These are phyloP conservation scores for Emmonsiellopsis sp. DNA, from an alignment of 2,329 filamentous ascomycete genomes.

Conservation along the genomic window DNA sequence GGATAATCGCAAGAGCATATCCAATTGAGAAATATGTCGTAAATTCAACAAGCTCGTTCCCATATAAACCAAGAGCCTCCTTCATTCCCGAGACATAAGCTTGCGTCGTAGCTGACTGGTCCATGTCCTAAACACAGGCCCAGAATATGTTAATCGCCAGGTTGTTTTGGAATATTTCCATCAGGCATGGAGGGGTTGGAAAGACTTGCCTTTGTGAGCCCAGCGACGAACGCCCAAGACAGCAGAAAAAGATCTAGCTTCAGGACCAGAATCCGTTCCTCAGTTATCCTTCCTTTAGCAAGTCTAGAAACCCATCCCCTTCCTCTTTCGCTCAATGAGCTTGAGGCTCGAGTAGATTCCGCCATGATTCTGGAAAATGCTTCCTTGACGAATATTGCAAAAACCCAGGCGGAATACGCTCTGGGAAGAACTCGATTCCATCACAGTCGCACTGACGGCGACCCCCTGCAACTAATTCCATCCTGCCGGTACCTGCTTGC, in stretches of 20 bases:
- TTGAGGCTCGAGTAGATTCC: background rate
- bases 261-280: background rate
- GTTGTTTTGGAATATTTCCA: background rate
- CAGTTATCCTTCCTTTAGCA: background rate
- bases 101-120: slow-evolving; percentile 13
- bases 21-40: slow-evolving; percentile 35
- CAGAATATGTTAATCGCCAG: background rate
- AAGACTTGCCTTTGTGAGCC: background rate
- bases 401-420: too few species aligned
- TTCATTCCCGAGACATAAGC: slow-evolving; percentile 34
- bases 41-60: slow-evolving; percentile 34
- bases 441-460: too few species aligned
- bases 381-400: background rate
- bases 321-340: background rate
- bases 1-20: slow-evolving; percentile 28
- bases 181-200: background rate
- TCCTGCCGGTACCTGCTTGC: too few species aligned
- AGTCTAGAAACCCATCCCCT: background rate
- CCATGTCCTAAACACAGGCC: background rate
- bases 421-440: too few species aligned
- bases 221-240: background rate
- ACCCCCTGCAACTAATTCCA: too few species aligned
- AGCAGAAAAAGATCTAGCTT: background rate
- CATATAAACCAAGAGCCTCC: slow-evolving; percentile 30
- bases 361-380: background rate